Evolutionary conservation across 176 grass and related monocot genomes (phyloP), one percentile per base, ranked within the genome.

Genomic region (Olyra latifolia): DNA sequence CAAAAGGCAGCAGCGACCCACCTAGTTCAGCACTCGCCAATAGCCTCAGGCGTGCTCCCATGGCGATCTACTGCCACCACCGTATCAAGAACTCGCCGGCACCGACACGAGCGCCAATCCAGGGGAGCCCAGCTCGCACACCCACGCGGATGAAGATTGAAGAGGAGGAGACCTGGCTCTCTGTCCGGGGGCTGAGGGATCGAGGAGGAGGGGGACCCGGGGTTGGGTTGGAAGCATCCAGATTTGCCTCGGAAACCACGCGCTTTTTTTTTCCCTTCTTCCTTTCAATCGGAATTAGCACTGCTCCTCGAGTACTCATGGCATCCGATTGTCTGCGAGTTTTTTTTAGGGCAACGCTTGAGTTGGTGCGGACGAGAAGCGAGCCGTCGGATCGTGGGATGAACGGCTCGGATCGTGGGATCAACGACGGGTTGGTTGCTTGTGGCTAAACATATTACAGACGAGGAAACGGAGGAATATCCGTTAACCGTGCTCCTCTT

Each of bases 201-300:
- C 82, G 81, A 88, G 49, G 55, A 8, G 54, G 7, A 9, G 20
- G 55, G 56, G 56, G 57, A 54, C 23, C 29, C 46, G 46, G 66
- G 63, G 61, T 23, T 35, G 2, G 44, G 44, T 71, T 80, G 87
- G 76, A 85, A 89, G 87, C 87, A 59, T 85, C 87, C 82, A 70
- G 86, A 78, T 83, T 83, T 47, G 58, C 87, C 71, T 82, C 82
- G 72, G 39, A 22, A 46, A 42, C 44, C 82, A 77, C 87, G 87
- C 60, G 49, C 44, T 20, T 54, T 2, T 28, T 66, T 87, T 75
- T 71, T n/a, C 0, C 42, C 9, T 28, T 8, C 0, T 0, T 4
- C 19, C 19, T 10, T 40, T 15, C 39, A 16, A n/a, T n/a, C n/a
- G n/a, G 55, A 61, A 61, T 24, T 32, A 30, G 2, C n/a, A 41